Evolutionary conservation across 2,329 filamentous ascomycete species (phyloP), one percentile per base, ranked within the genome.

Genomic region (Blastomyces percursus): DNA sequence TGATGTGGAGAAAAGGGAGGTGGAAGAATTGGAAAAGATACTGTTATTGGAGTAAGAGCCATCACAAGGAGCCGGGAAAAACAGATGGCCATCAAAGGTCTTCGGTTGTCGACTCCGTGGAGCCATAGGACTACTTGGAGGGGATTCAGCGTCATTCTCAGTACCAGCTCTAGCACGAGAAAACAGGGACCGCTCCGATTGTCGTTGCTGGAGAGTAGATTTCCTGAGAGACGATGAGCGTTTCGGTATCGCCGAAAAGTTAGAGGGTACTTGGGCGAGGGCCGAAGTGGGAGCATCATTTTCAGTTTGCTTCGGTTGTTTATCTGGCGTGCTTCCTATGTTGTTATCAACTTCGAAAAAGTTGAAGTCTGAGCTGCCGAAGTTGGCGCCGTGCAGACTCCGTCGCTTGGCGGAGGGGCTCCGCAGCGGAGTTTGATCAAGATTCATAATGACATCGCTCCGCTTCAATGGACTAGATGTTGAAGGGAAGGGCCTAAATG

Each of bases 381-480:
- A 79, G 67, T 78, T 84, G n/a, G 86, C 80, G 52, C 88, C 88
- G 73, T 96, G 90, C 68, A 96, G 77, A 75, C 92, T 96, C 70
- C 94, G 86, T 67, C 94, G 84, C 79, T 96, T 96, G 56, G 92
- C 90, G 64, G 93, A 89, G 0, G 94, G 93, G 71, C 68, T 89
- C 89, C 62, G 89, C 81, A 69, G 48, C 24, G 51, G 63, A 35
- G 86, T 81, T 66, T 90, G 88, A 70, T 96, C 92, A 58, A 95
- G 78, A 70, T 90, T 91, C 89, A 96, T 93, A 60, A 88, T 87
- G 52, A 89, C 88, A 77, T 97, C 93, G 71, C 88, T 93, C 69
- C 94, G 86, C 81, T 97, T 96, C 68, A 97, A 78, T 5, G 93
- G 92, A 72, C 93, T 96, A 6, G 88, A 86, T 64, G 86, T 85